Base-by-base conservation (phyloP, 2,329 filamentous ascomycete species). In the Claviceps cyperi region DNA sequence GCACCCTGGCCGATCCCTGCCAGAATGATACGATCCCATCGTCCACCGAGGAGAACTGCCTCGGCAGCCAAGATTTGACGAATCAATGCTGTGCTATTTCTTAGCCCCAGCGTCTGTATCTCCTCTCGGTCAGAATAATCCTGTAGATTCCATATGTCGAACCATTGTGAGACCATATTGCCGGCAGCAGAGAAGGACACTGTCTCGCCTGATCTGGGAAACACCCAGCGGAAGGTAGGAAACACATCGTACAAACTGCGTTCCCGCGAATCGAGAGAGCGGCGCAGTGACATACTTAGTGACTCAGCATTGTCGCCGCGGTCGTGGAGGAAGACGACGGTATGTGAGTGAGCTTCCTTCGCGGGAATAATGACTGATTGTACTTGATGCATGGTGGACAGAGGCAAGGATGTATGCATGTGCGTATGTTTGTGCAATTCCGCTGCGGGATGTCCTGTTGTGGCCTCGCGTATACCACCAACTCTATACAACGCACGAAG, bases 141-240 rank as follows among this genome's bases (percentile, higher is more conserved):
- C 17, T 61, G 55, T 0, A 68, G 60, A 47, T 71, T 69, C 62
- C 65, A 71, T 37, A 75, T 64, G 56, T 77, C 73, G 57, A 76
- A 77, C 74, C 73, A 77, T 55, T 74, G 70, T 8, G 66, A 63
- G 50, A 55, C 50, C 7, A 57, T 52, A 24, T 63, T 24, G 15
- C 32, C 2, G 7, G 53, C 54, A 14, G 49, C 52, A 4, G 48
- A 52, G 49, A 64, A 61, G 44, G 59, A 56, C 47, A 59, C 40
- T 48, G 60, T 57, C 37, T 58, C 21, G 11, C 66, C 66, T 1
- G 72, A 69, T 48, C 67, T 64, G 9, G 72, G 72, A 49, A 76
- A 76, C 6, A 76, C 70, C 68, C 71, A 76, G 49, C 69, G 66
- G 55, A 74, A 64, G 5, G 66, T 64, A 4, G 73, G 71, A 37